These are phyloP conservation scores for Jaltomata sinuosa DNA, from an alignment of 257 asterid genomes.

Conservation along the genomic window DNA sequence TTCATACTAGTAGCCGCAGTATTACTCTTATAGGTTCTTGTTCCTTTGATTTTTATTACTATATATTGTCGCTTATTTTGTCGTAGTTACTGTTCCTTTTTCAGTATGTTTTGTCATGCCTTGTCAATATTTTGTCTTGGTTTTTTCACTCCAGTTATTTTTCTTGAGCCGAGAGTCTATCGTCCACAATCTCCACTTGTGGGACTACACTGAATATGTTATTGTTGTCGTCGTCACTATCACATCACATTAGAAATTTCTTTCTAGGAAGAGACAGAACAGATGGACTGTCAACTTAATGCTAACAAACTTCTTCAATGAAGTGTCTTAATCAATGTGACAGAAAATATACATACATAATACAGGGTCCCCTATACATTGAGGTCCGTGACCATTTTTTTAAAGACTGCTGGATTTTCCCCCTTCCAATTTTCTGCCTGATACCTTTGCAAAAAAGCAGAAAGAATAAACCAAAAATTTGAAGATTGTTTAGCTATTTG, in stretches of 20 bases:
- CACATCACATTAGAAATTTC: neutral
- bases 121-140: no score
- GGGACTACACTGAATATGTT: no score
- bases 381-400: neutral
- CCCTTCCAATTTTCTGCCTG: neutral
- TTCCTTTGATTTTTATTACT: no score
- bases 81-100: no score
- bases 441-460: neutral
- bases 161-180: no score
- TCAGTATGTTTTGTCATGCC: no score
- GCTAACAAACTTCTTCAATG: constrained; percentile 5
- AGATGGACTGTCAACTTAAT: constrained; percentile 14
- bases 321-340: constrained; percentile 13
- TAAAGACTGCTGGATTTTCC: neutral
- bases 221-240: neutral
- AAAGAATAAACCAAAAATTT: neutral
- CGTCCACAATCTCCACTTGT: no score
- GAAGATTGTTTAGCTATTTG: neutral
- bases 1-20: no score
- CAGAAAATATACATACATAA: neutral
- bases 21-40: no score
- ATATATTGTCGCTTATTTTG: no score
- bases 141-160: no score
- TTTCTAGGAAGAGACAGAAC: neutral
- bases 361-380: constrained; percentile 1